Evolutionary conservation across 2,329 filamentous ascomycete species (phyloP).

Genomic region (Microsporum ferrugineum): DNA sequence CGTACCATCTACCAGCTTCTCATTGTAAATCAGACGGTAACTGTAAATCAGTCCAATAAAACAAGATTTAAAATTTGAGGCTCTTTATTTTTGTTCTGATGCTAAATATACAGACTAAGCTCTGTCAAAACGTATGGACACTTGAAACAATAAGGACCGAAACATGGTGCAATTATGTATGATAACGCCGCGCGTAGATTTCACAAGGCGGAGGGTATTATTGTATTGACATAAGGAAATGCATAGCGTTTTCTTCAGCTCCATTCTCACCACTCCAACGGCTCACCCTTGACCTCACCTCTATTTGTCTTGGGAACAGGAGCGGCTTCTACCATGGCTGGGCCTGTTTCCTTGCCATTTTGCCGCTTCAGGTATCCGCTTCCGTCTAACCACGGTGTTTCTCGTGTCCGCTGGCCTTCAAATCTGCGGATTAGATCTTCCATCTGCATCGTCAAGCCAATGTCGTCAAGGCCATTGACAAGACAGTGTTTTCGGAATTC

Average conservation of each 20-base stretch:
- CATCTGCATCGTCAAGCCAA: slow-evolving; percentile 84
- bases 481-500: slow-evolving; percentile 91
- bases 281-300: slow-evolving; percentile 71
- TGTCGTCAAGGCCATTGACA: slow-evolving; percentile 87
- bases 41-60: too few relatives aligned
- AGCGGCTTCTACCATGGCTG: slow-evolving; percentile 52
- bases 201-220: background rate
- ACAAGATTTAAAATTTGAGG: background rate
- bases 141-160: background rate
- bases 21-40: too few relatives aligned
- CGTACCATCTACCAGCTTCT: too few relatives aligned
- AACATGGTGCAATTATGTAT: background rate
- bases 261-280: slow-evolving; percentile 65
- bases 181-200: background rate
- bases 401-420: slow-evolving; percentile 61
- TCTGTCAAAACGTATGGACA: background rate
- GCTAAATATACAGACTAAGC: background rate
- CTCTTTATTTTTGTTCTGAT: background rate
- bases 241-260: background rate
- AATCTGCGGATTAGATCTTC: slow-evolving; percentile 79
- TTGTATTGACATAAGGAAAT: background rate
- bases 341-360: slow-evolving; percentile 29
- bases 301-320: slow-evolving; percentile 81
- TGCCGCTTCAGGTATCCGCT: slow-evolving; percentile 58
- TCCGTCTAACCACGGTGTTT: slow-evolving; percentile 88